Percentiles rank a stretch among this genome's conserved stretches.
Conservation (phyloP, 2,329 filamentous ascomycete species). For the Cercospora zeae-maydis region DNA sequence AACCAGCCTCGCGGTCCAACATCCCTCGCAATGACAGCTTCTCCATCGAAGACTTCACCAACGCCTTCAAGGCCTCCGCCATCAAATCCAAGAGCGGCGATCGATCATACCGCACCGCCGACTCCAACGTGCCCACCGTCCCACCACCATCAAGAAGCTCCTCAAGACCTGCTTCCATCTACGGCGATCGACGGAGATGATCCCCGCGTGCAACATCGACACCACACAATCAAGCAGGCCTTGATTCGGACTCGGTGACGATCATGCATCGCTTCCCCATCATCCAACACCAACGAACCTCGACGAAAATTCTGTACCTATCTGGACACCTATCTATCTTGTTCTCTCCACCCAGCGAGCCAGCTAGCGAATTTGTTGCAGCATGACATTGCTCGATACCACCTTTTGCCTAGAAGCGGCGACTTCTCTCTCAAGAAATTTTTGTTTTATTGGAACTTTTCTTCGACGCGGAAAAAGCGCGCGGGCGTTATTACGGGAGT, state of each 20-base stretch:
- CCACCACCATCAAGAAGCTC: slow-evolving; percentile 34
- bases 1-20: slow-evolving; percentile 24
- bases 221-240: slow-evolving; percentile 17
- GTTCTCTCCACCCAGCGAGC: neutral
- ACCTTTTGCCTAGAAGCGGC: neutral
- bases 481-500: no score
- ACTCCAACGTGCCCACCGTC: slow-evolving; percentile 29
- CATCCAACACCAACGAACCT: neutral
- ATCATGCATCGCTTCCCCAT: neutral
- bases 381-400: neutral
- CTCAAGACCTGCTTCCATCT: slow-evolving; percentile 31
- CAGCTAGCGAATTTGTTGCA: neutral
- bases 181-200: slow-evolving; percentile 26
- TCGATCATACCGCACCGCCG: slow-evolving; percentile 30
- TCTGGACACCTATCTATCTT: neutral
- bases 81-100: slow-evolving; percentile 33
- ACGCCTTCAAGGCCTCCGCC: slow-evolving; percentile 35
- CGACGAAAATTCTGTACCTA: neutral
- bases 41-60: slow-evolving; percentile 35
- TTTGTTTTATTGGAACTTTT: neutral
- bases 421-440: neutral
- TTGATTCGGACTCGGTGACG: slow-evolving; percentile 5
- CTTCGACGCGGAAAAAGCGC: no score
- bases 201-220: neutral
- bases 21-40: slow-evolving; percentile 38